Evolutionary conservation across 108 stramenopile genomes (phyloP), one percentile per base, ranked within the genome.

Genomic region (Nitzschia sp.): DNA sequence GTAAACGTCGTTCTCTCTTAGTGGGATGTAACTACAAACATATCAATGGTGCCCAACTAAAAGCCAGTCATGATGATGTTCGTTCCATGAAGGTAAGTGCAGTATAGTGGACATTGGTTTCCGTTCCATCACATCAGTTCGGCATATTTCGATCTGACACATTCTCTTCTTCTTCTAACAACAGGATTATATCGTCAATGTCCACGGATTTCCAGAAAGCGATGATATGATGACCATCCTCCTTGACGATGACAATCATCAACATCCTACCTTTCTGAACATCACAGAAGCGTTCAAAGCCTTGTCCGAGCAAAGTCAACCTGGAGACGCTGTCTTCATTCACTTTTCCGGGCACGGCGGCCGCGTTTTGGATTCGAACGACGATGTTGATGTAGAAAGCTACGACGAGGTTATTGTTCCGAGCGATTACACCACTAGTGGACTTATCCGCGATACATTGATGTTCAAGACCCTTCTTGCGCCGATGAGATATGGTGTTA

Each of bases 331-430:
- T 18, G 88, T 94, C 27, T 91, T 94, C 70, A 77, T 94, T 51
- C 88, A 90, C 9, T 94, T 91, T 63, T 75, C 93, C 5, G 93
- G 93, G 23, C 93, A 94, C 54, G 93, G 93, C 45, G 86, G 93
- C 51, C 80, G 93, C 42, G 72, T 90, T 24, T 68, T 91, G n/a
- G 93, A 89, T 58, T 77, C 86, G 15, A 74, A 71, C 19, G 77
- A 82, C 58, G 82, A 82, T 35, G 70, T 69, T 19, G 76, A 86
- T 13, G 85, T 68, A 2, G 88, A 89, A 51, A 84, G 79, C 59
- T 94, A 91, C 66, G 93, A 91, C 46, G 93, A 94, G 75, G 86
- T 85, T 1, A 61, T 94, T 54, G 78, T 85, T 18, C 93, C 93
- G 0, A 73, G 69, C 56, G 93, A 94, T 77, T 94, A 79, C 65